Evolutionary conservation across 352 stramenopile species (phyloP), one percentile per base, ranked within the genome.

Genomic region (Pythium scleroteichum): DNA sequence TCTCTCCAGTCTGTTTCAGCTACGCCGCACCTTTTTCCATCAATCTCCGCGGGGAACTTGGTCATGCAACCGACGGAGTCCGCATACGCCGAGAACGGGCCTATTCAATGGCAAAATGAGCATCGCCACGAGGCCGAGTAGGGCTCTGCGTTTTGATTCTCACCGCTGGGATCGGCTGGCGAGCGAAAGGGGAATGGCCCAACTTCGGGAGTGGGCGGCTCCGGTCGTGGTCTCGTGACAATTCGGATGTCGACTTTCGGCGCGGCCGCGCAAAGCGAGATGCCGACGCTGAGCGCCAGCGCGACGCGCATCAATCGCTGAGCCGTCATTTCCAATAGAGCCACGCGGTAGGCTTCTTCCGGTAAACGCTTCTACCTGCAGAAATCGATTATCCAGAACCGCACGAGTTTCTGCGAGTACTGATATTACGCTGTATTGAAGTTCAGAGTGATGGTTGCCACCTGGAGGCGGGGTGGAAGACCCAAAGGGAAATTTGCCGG

Each of bases 221-320:
- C 63, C 1, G 56, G 42, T 0, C 53, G 56, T 16, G 75, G 68
- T 0, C 80, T 78, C 46, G 70, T 45, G 17, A 89, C 72, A 24
- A 92, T 61, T 7, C 70, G 72, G 49, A 92, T 92, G n/a, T 75
- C 64, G n/a, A 88, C 71, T 49, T 75, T 87, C 20, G 74, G 78
- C 2, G 71, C 71, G 17, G 69, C 82, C 0, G 50, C 44, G 41
- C 76, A 83, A 22, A 73, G 23, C n/a, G 59, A 35, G n/a, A 47
- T 7, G 12, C 40, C 32, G 46, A 59, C 58, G 10, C 47, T 53
- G 1, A 79, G 47, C 45, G 64, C 60, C 20, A 78, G n/a, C 22
- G 51, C 55, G 40, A 49, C 40, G 26, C 24, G 39, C 52, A 52
- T 29, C 44, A 40, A n/a, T 9, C 40, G 40, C 12, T 13, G 35